Evolutionary conservation across 2,329 filamentous ascomycete genomes (phyloP).

Genomic region (Mycogone perniciosa): DNA sequence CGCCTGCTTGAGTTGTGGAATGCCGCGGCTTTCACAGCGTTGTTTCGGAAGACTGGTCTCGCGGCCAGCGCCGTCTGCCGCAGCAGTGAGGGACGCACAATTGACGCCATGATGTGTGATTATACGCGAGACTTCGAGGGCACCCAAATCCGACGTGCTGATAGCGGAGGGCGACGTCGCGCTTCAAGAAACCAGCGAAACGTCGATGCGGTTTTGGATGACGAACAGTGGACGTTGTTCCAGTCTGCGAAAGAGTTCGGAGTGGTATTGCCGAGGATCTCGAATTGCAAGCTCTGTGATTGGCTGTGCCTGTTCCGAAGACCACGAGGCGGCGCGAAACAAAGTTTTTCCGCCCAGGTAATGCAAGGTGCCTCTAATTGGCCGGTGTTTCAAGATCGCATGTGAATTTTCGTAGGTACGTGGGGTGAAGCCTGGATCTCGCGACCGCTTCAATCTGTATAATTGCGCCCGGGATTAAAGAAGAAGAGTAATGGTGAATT

Average conservation of each 20-base stretch:
- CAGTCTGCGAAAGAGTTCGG: constrained; percentile 8
- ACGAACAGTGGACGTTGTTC: not conserved
- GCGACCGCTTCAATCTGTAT: not conserved
- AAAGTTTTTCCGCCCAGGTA: constrained; percentile 18
- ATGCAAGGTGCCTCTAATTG: constrained; percentile 23
- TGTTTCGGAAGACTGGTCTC: constrained; percentile 29
- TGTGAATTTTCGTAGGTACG: constrained; percentile 22
- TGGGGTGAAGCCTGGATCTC: constrained; percentile 8
- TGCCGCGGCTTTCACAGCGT: constrained; percentile 56
- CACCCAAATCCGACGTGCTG: not conserved
- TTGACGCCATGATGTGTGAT: constrained; percentile 45
- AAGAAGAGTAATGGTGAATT: not conserved
- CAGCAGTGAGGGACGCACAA: constrained; percentile 49
- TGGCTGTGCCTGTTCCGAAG: constrained; percentile 10
- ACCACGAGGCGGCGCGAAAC: constrained; percentile 21
- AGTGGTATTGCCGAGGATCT: constrained; percentile 14
- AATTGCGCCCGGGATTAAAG: not conserved
- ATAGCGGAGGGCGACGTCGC: not conserved
- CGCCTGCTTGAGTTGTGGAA: constrained; percentile 78
- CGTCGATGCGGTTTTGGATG: constrained; percentile 1
- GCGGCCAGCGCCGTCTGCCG: constrained; percentile 44
- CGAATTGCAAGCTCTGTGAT: constrained; percentile 14
- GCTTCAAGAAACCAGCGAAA: not conserved
- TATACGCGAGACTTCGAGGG: not conserved
- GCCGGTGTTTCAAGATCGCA: constrained; percentile 16